phyloP scores from a whole-genome alignment of 345 rosid species.

The Rhodamnia rubescens region DNA sequence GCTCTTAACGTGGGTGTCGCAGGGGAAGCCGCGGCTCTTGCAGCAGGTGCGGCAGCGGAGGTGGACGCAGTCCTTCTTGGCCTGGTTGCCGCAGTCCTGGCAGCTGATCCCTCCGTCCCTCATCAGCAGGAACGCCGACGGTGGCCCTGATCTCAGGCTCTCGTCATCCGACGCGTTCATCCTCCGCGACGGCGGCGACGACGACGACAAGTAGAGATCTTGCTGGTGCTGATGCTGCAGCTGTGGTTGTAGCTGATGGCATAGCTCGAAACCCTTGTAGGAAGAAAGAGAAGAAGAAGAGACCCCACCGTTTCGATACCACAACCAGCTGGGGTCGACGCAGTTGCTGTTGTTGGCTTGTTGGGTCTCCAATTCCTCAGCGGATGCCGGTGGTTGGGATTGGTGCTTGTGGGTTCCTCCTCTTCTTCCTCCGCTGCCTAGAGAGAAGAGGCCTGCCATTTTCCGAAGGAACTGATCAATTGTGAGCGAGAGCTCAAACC shows the following conservation, averaged over 20 bases:
- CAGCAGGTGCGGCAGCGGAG: slow-evolving; percentile 82
- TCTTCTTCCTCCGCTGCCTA: not conserved
- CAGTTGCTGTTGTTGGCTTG: not conserved
- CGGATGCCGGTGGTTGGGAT: not conserved
- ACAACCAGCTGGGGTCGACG: not conserved
- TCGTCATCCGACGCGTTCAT: slow-evolving; percentile 18
- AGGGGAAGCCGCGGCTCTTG: slow-evolving; percentile 69
- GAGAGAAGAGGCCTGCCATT: not conserved
- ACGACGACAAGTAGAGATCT: not conserved
- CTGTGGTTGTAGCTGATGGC: not conserved
- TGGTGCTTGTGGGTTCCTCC: not conserved
- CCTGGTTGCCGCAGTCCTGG: slow-evolving; percentile 86
- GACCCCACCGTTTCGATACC: not conserved
- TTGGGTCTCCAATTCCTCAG: not conserved
- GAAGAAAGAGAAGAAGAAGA: not conserved
- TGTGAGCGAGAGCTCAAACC: not conserved
- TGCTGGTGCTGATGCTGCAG: not conserved
- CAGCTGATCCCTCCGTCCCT: slow-evolving; percentile 36
- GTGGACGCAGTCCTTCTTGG: slow-evolving; percentile 71
- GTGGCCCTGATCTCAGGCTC: slow-evolving; percentile 32
- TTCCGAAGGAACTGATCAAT: not conserved
- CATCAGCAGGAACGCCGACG: slow-evolving; percentile 20
- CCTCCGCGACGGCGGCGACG: not conserved
- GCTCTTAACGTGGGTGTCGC: slow-evolving; percentile 75
- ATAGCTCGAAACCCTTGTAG: not conserved